A percentile compares a stretch with the other conserved stretches of the same genome.
These are phyloP conservation scores for Didymella exigua DNA, from an alignment of 2,329 filamentous ascomycete species.

Conservation along the genomic window DNA sequence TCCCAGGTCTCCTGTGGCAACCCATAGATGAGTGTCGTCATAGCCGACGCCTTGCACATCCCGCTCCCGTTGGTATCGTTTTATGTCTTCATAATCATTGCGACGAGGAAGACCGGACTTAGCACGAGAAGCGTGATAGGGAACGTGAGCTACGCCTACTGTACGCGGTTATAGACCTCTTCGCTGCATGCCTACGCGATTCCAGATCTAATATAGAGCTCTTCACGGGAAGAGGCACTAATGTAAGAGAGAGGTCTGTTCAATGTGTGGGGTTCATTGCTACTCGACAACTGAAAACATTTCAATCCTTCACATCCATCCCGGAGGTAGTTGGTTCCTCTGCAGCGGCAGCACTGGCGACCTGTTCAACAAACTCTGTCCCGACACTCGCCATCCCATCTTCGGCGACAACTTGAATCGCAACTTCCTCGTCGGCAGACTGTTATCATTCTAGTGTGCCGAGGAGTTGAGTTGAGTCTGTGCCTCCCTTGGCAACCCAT, in stretches of 20 bases:
- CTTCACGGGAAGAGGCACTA: too few species aligned
- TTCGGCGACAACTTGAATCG: conserved; percentile 19
- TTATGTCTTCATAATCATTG: conserved; percentile 31
- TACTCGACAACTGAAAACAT: too few species aligned
- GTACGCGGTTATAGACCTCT: too few species aligned
- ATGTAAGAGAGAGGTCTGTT: too few species aligned
- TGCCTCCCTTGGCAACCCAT: conserved; percentile 24
- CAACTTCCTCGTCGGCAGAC: background rate
- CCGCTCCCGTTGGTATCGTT: conserved; percentile 12
- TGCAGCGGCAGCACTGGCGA: background rate
- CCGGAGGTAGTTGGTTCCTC: conserved; percentile 4
- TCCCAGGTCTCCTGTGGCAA: conserved; percentile 28
- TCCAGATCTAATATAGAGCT: too few species aligned
- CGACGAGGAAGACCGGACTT: conserved; percentile 30
- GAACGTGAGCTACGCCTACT: conserved; percentile 5
- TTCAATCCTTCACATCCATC: conserved; percentile 12
- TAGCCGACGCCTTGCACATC: conserved; percentile 41
- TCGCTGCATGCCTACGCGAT: too few species aligned
- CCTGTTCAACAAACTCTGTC: background rate
- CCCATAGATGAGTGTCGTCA: conserved; percentile 37
- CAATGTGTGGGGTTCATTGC: too few species aligned
- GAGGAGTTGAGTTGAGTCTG: background rate
- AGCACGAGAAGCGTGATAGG: conserved; percentile 29
- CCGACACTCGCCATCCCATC: conserved; percentile 26
- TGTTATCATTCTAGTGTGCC: background rate